phyloP scores from a whole-genome alignment of 129 eudicot genomes.

The Lactuca sativa region DNA sequence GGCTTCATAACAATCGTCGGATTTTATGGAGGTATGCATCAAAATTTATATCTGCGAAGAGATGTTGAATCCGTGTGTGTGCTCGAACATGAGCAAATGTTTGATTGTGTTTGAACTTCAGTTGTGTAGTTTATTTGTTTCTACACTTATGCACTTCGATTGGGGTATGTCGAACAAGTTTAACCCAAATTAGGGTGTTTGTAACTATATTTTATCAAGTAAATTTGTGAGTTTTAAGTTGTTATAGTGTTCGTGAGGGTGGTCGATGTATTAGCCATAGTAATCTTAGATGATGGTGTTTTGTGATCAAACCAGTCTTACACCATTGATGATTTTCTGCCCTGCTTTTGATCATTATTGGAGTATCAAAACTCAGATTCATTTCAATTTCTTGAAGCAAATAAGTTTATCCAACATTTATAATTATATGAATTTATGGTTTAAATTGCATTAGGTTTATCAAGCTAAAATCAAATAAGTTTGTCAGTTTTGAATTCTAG shows the following conservation, averaged over 20 bases:
- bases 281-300: no score
- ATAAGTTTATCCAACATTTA: neutral
- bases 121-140: neutral
- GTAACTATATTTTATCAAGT: neutral
- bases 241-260: neutral
- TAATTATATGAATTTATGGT: conserved; percentile 17
- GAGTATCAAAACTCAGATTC: neutral
- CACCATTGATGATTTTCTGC: neutral
- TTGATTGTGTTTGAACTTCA: neutral
- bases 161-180: neutral
- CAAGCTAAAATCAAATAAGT: neutral
- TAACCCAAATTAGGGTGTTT: no score
- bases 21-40: neutral
- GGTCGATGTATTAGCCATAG: neutral
- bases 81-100: neutral
- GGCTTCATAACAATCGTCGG: neutral
- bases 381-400: neutral
- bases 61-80: neutral
- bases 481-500: neutral
- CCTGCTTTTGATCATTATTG: neutral
- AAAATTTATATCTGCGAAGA: no score
- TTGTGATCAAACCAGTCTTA: neutral
- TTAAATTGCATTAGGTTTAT: conserved; percentile 6
- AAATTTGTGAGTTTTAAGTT: neutral
- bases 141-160: neutral